Base-by-base conservation (phyloP, 129 eudicot species). In the Oenanthe sinensis region DNA sequence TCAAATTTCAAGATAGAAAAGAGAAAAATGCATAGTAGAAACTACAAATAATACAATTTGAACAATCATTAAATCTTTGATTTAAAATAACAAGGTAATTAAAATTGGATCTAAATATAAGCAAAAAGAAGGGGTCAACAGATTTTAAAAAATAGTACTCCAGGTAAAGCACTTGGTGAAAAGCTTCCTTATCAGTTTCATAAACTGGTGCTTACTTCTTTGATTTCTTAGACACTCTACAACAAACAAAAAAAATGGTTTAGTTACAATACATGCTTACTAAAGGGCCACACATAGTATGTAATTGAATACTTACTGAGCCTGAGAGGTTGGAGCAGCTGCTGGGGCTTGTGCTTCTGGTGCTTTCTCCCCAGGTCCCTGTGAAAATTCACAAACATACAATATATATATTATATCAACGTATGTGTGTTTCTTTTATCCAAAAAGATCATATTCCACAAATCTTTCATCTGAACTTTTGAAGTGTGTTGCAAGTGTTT, bases 341-440 rank as follows among this genome's bases (percentile, higher is more conserved):
- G 85, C 74, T 43, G 85, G 72, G 13, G 86, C 67, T 30, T 40
- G 80, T n/a, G 79, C 83, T 48, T 77, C 63, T 6, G 63, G 28
- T 54, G 26, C 63, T 19, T 1, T 83, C 77, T 83, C 85, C 67
- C 75, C 87, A 10, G 90, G 90, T 45, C 90, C 90, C 90, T 87
- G 80, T 30, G 7, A 19, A 15, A 2, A 43, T 43, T 26, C 36
- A 49, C 44, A 49, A 26, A 80, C 3, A 76, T 8, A 70, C 12
- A 76, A 12, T 5, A 54, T 15, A 15, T 12, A 33, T n/a, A 36
- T 50, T 16, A 36, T 6, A 48, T 36, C 24, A 20, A 22, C 30
- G 0, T 3, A 42, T 16, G 44, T 71, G 2, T 19, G 2, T 71
- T 5, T 39, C 8, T 16, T 8, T 15, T 36, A n/a, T n/a, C n/a